A percentile compares a stretch with the other conserved stretches of the same genome.
phyloP scores from a whole-genome alignment of 2,329 filamentous ascomycete genomes.

The Neophaeococcomyces aloes region DNA sequence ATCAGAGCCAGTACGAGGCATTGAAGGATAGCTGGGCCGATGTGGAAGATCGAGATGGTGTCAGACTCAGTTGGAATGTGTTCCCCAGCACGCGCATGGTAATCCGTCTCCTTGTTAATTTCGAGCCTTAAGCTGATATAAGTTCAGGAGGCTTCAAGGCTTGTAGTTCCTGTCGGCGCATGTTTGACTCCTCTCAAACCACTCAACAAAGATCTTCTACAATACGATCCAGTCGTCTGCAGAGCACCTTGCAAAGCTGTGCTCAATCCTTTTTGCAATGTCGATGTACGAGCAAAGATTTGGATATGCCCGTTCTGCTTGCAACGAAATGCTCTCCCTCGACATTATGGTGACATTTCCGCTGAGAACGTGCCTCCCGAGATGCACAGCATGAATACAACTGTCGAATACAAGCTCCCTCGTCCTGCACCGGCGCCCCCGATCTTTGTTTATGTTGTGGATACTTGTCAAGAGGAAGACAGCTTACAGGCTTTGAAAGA shows the following conservation, averaged over 20 bases:
- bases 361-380: slow-evolving; percentile 55
- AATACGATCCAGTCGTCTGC: slow-evolving; percentile 95
- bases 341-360: slow-evolving; percentile 60
- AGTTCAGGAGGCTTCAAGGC: slow-evolving; percentile 73
- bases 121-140: slow-evolving; percentile 24
- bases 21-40: slow-evolving; percentile 95
- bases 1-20: slow-evolving; percentile 58
- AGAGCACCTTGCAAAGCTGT: slow-evolving; percentile 92
- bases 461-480: slow-evolving; percentile 59
- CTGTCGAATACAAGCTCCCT: slow-evolving; percentile 55
- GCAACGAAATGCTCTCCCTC: slow-evolving; percentile 53
- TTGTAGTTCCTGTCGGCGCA: slow-evolving; percentile 91
- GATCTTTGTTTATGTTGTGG: slow-evolving; percentile 58
- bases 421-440: slow-evolving; percentile 54
- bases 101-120: slow-evolving; percentile 25
- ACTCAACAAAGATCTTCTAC: slow-evolving; percentile 79
- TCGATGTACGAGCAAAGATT: slow-evolving; percentile 55
- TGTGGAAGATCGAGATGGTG: slow-evolving; percentile 90
- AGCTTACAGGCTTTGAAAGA: slow-evolving; percentile 57
- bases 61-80: slow-evolving; percentile 96
- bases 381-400: slow-evolving; percentile 54
- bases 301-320: slow-evolving; percentile 63
- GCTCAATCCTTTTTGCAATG: slow-evolving; percentile 84
- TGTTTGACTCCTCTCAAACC: slow-evolving; percentile 94
- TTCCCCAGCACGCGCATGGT: slow-evolving; percentile 98